phyloP scores from a whole-genome alignment of 2,329 filamentous ascomycete species.

The Aspergillus amoenus region DNA sequence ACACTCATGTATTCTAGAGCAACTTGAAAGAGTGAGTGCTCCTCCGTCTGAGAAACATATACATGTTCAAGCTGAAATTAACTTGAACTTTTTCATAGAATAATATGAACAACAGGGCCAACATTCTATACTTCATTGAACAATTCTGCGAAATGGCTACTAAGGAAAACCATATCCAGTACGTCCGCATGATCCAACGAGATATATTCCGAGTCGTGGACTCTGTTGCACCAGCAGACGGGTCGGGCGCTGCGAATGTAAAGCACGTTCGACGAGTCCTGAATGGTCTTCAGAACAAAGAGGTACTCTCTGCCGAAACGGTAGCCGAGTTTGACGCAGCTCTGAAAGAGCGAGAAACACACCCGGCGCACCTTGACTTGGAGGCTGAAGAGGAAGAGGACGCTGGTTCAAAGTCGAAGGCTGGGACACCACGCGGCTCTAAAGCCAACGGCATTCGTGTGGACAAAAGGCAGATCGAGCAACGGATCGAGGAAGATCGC shows the following conservation, averaged over 20 bases:
- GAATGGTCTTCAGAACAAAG: constrained; percentile 66
- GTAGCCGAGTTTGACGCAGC: constrained; percentile 79
- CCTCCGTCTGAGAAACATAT: not conserved
- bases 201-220: constrained; percentile 92
- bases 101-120: constrained; percentile 94
- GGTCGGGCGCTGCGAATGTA: constrained; percentile 87
- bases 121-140: constrained; percentile 99
- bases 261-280: constrained; percentile 86
- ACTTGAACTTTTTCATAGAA: constrained; percentile 53
- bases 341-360: constrained; percentile 73
- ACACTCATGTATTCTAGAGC: constrained; percentile 95
- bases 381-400: constrained; percentile 35
- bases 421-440: constrained; percentile 26
- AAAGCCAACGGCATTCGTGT: constrained; percentile 51
- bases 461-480: constrained; percentile 88
- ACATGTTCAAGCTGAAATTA: not conserved
- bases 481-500: constrained; percentile 93
- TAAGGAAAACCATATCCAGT: constrained; percentile 73
- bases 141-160: constrained; percentile 85
- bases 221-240: constrained; percentile 82
- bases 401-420: constrained; percentile 25
- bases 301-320: constrained; percentile 70
- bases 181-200: constrained; percentile 90
- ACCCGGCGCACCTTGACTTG: constrained; percentile 56
- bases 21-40: constrained; percentile 72